A percentile compares a stretch with the other conserved stretches of the same genome.
Conservation (phyloP, 2,329 filamentous ascomycete genomes). For the Pseudogymnoascus sp. region DNA sequence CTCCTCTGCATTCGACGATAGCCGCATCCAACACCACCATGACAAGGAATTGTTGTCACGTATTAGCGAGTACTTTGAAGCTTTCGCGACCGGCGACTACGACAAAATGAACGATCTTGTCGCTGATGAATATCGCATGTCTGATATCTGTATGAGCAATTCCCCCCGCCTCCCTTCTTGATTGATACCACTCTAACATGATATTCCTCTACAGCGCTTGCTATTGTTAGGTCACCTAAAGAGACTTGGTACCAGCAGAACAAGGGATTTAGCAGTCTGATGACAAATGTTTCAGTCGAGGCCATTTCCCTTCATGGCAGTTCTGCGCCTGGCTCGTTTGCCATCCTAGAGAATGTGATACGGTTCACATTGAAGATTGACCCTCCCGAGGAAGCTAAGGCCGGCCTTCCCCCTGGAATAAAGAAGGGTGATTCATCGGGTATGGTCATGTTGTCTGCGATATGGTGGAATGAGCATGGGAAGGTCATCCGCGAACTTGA, state of each 20-base stretch:
- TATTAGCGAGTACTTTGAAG: background rate
- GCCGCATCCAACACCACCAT: background rate
- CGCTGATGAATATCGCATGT: background rate
- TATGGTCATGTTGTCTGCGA: background rate
- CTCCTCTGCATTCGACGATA: background rate
- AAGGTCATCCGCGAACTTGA: background rate
- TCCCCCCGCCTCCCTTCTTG: background rate
- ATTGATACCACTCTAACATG: background rate
- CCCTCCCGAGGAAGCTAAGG: background rate
- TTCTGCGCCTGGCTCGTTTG: constrained; percentile 10
- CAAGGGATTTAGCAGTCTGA: background rate
- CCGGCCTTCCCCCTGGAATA: constrained; percentile 1
- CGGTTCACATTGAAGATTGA: constrained; percentile 10
- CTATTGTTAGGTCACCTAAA: background rate
- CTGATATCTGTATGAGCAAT: background rate
- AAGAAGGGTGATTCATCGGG: constrained; percentile 9
- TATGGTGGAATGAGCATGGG: background rate
- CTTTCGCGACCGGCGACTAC: background rate
- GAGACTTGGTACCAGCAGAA: background rate
- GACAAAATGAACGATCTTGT: background rate
- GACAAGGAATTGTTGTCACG: background rate
- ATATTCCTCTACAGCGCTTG: background rate
- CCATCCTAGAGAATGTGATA: constrained; percentile 11
- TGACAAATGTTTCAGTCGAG: background rate
- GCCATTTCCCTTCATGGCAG: constrained; percentile 9